These are phyloP conservation scores for Hymenoscyphus repandus DNA, from an alignment of 2,329 filamentous ascomycete genomes.

Conservation along the genomic window DNA sequence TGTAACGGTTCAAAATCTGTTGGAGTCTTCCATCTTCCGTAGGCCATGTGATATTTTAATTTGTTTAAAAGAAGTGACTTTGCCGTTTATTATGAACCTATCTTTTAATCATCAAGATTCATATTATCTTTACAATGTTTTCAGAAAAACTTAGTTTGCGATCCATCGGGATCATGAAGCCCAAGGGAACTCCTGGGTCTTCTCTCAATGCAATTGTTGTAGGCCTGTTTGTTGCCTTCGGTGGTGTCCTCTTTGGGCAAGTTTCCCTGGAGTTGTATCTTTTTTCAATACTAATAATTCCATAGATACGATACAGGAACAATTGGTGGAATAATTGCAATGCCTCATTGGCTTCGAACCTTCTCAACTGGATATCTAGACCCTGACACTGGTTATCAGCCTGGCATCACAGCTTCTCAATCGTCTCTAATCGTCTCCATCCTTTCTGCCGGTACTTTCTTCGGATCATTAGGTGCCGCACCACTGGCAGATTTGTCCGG, in stretches of 20 bases:
- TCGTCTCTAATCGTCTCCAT: slow-evolving; percentile 67
- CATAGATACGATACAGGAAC: slow-evolving; percentile 51
- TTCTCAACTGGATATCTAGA: slow-evolving; percentile 49
- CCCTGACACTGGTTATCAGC: slow-evolving; percentile 34
- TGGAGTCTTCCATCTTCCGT: too few species aligned
- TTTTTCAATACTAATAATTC: too few species aligned
- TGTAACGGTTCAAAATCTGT: too few species aligned
- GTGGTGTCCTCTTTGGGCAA: slow-evolving; percentile 51
- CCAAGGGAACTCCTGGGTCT: not conserved
- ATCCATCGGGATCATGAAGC: slow-evolving; percentile 10
- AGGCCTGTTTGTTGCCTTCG: slow-evolving; percentile 57
- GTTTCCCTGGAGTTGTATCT: not conserved
- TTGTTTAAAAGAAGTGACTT: too few species aligned
- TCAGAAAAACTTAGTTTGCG: slow-evolving; percentile 6
- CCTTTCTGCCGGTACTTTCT: slow-evolving; percentile 71
- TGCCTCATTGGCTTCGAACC: slow-evolving; percentile 44
- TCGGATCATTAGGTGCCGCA: slow-evolving; percentile 60
- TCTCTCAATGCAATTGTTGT: slow-evolving; percentile 40
- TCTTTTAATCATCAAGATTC: too few species aligned
- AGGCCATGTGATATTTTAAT: too few species aligned
- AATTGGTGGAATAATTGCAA: slow-evolving; percentile 53
- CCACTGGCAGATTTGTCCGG: slow-evolving; percentile 61
- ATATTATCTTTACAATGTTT: not conserved
- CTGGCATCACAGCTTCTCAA: slow-evolving; percentile 46
- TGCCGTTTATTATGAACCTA: too few species aligned